Evolutionary conservation across 2,329 filamentous ascomycete species (phyloP).

Genomic region (Cyanodermella asteris): DNA sequence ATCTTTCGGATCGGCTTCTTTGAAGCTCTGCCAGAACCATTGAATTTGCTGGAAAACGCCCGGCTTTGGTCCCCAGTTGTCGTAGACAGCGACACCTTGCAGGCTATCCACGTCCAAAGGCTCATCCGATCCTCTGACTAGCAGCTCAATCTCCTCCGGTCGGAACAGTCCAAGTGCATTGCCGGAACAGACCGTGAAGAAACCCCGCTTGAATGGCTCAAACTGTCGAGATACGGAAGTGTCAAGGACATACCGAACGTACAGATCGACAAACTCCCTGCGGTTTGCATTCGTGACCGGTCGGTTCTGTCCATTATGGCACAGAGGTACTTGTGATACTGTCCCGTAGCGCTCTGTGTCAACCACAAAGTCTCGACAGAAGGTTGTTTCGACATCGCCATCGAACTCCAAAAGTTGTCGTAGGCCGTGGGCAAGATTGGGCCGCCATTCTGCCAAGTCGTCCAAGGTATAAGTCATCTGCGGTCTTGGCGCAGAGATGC

Average conservation of each 20-base stretch:
- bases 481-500: constrained; percentile 32
- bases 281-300: constrained; percentile 69
- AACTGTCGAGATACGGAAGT: constrained; percentile 60
- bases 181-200: constrained; percentile 77
- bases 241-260: constrained; percentile 62
- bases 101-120: constrained; percentile 56
- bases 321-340: constrained; percentile 44
- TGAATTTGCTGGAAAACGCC: constrained; percentile 32
- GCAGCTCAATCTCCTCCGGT: constrained; percentile 75
- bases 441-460: constrained; percentile 65
- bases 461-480: constrained; percentile 53
- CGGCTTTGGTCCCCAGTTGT: constrained; percentile 44
- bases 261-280: constrained; percentile 68
- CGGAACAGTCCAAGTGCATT: constrained; percentile 74
- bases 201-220: constrained; percentile 81
- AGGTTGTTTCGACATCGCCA: constrained; percentile 60
- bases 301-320: constrained; percentile 47
- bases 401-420: constrained; percentile 60
- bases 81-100: constrained; percentile 56
- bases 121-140: constrained; percentile 70
- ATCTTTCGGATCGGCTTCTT: constrained; percentile 37
- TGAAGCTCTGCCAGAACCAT: constrained; percentile 83
- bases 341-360: constrained; percentile 59
- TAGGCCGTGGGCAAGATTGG: constrained; percentile 52
- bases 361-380: constrained; percentile 62